These are phyloP conservation scores for Colletotrichum sp. DNA, from an alignment of 2,329 filamentous ascomycete genomes.

Conservation along the genomic window DNA sequence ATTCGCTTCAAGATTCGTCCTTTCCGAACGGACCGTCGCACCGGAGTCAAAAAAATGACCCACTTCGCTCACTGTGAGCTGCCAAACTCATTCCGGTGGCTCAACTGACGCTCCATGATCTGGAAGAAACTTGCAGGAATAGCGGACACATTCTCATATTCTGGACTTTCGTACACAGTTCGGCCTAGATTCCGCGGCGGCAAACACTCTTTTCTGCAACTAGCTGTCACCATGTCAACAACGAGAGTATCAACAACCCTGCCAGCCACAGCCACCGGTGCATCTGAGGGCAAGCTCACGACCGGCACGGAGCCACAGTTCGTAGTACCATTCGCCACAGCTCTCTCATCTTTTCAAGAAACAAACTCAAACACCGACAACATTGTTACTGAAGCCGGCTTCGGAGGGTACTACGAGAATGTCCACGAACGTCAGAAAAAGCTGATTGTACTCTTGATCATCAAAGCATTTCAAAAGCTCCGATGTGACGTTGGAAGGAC, in stretches of 20 bases:
- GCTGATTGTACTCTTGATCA: not conserved
- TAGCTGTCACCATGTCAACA: not conserved
- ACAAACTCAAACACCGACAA: not conserved
- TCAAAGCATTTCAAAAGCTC: slow-evolving; percentile 1
- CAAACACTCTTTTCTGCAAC: not conserved
- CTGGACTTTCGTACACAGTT: not conserved
- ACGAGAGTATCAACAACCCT: not conserved
- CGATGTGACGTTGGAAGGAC: not conserved
- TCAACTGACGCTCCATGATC: not conserved
- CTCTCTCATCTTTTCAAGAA: not conserved
- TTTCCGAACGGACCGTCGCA: slow-evolving; percentile 1
- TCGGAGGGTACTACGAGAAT: not conserved
- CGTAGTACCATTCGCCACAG: not conserved
- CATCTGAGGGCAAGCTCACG: not conserved
- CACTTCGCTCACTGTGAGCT: not conserved
- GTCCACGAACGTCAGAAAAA: not conserved
- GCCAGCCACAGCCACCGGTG: not conserved
- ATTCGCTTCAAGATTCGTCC: no score
- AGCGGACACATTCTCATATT: not conserved
- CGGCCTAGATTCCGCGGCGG: not conserved
- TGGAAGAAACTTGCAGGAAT: not conserved
- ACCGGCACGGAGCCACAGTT: not conserved
- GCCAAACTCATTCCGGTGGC: not conserved
- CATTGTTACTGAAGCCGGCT: not conserved
- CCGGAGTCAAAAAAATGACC: not conserved